phyloP scores from a whole-genome alignment of 768 basidiomycete genomes.

The Coprinopsis marcescibilis region DNA sequence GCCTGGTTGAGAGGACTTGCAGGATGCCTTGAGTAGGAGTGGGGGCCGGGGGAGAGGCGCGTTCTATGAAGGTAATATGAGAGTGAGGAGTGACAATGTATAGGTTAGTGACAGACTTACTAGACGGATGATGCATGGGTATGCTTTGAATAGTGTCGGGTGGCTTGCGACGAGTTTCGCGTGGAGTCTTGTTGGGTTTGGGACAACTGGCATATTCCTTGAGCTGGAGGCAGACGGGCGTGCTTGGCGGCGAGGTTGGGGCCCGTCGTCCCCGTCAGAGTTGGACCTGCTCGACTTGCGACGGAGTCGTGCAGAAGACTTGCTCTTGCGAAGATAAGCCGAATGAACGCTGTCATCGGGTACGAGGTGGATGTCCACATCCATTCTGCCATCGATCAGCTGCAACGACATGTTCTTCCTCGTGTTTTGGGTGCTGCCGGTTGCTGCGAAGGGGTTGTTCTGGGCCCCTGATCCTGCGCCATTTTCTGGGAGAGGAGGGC shows the following conservation, averaged over 20 bases:
- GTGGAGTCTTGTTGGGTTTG: not conserved
- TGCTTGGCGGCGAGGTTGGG: too few relatives aligned
- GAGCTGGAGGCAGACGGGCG: too few relatives aligned
- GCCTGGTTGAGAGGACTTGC: not conserved
- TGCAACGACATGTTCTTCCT: constrained; percentile 1
- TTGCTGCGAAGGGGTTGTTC: too few relatives aligned
- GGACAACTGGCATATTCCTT: too few relatives aligned
- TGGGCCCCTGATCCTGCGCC: too few relatives aligned
- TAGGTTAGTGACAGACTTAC: constrained; percentile 1
- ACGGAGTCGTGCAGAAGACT: too few relatives aligned
- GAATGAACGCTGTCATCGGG: not conserved
- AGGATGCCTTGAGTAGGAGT: constrained; percentile 1
- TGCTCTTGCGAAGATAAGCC: too few relatives aligned
- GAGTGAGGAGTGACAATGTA: not conserved
- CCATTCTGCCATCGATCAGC: constrained; percentile 1
- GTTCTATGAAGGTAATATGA: not conserved
- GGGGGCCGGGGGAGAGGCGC: constrained; percentile 2
- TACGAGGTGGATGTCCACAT: constrained; percentile 1
- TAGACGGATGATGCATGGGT: not conserved
- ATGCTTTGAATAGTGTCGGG: constrained; percentile 1
- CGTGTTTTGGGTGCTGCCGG: too few relatives aligned
- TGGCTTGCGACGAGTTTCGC: not conserved
- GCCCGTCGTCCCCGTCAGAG: too few relatives aligned
- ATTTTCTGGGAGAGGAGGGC: too few relatives aligned
- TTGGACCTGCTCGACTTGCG: too few relatives aligned